Evolutionary conservation across 441 rosid genomes (phyloP).

Genomic region (Macaranga tanarius): DNA sequence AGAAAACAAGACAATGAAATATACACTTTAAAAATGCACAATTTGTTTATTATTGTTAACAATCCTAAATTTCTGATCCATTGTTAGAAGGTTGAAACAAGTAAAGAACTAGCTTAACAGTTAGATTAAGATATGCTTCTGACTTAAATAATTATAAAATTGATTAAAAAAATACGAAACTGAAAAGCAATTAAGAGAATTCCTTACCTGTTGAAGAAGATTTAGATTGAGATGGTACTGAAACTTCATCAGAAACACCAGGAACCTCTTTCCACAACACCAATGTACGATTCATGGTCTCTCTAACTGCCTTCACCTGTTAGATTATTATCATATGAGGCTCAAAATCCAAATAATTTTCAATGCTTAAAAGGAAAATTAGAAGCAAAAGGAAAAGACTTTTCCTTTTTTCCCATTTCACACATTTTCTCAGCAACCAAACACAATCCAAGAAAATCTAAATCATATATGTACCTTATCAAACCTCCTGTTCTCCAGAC

Average conservation of each 20-base stretch:
- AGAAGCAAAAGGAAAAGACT: neutral
- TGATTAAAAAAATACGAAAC: too few relatives aligned
- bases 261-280: slow-evolving; percentile 77
- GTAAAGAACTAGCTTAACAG: neutral
- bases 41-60: neutral
- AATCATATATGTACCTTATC: slow-evolving; percentile 59
- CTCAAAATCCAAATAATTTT: neutral
- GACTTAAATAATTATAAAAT: neutral
- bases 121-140: neutral
- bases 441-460: neutral
- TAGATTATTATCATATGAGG: slow-evolving; percentile 18
- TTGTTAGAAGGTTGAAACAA: neutral
- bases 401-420: neutral
- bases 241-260: slow-evolving; percentile 46
- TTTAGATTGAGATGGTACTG: slow-evolving; percentile 44
- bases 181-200: neutral
- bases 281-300: slow-evolving; percentile 74
- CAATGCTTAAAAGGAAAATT: neutral
- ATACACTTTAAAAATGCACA: neutral
- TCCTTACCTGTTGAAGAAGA: slow-evolving; percentile 52
- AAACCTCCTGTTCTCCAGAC: slow-evolving; percentile 71
- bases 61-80: neutral
- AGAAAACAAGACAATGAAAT: neutral
- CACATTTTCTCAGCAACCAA: slow-evolving; percentile 17
- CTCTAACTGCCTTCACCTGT: slow-evolving; percentile 84